Conservation (phyloP, 139 green algal species). For the Protoeuglena noctilucae region DNA sequence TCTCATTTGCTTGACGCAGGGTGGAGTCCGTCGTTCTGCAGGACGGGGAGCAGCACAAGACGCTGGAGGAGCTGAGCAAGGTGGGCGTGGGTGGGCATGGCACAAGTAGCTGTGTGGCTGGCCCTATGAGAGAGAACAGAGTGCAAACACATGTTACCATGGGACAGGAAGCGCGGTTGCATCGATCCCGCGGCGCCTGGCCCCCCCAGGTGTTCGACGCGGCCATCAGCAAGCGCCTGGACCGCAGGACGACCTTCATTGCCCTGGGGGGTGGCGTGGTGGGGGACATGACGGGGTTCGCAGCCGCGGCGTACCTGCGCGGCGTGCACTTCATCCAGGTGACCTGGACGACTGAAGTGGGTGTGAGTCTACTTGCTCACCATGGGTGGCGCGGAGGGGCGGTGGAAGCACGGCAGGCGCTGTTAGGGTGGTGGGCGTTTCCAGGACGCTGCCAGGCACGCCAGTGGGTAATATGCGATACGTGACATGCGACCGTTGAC, state of each 20-base stretch:
- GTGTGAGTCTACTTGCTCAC: no score
- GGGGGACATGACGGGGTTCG: conserved; percentile 96
- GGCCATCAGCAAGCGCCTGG: conserved; percentile 60
- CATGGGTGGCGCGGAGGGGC: no score
- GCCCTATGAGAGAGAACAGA: no score
- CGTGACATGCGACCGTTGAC: no score
- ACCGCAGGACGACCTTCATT: conserved; percentile 82
- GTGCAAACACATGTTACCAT: no score
- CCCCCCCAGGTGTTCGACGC: conserved; percentile 52
- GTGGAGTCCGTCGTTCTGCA: conserved; percentile 72
- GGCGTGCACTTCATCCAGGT: conserved; percentile 94
- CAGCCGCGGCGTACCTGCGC: conserved; percentile 82
- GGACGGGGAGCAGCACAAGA: conserved; percentile 93
- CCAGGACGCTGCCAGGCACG: no score
- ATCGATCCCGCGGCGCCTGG: neutral
- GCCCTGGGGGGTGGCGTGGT: conserved; percentile 92
- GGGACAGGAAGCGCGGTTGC: no score
- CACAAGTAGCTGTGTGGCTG: conserved; percentile 20
- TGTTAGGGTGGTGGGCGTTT: no score
- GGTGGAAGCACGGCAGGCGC: no score
- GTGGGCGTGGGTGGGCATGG: no score
- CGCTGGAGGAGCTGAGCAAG: conserved; percentile 53
- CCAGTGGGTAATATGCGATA: no score
- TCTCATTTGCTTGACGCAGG: conserved; percentile 18
- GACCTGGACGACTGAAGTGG: no score